A percentile compares a stretch with the other conserved stretches of the same genome.
phyloP scores from a whole-genome alignment of 805 yeast species.

The Candida adriatica region DNA sequence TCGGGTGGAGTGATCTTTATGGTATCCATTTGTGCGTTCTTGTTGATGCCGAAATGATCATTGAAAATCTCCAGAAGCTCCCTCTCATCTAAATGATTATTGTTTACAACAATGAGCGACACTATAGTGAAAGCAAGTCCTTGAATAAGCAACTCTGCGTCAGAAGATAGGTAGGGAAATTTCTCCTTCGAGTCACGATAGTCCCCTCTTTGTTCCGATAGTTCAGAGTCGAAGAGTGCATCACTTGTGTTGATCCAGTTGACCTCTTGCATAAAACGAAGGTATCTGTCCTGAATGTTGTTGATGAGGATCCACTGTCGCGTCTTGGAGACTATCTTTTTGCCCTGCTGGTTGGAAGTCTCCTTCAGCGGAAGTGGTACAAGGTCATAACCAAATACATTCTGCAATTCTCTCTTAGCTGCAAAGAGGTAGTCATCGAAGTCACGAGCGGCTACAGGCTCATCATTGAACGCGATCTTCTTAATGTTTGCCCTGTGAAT shows the following conservation, averaged over 20 bases:
- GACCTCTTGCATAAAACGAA: slow-evolving; percentile 14
- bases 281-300: slow-evolving; percentile 7
- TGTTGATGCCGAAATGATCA: slow-evolving; percentile 27
- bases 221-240: slow-evolving; percentile 17
- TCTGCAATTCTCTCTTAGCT: slow-evolving; percentile 5
- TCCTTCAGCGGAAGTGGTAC: slow-evolving; percentile 12
- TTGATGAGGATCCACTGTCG: slow-evolving; percentile 17
- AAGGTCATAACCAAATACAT: slow-evolving; percentile 10
- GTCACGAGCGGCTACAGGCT: background rate
- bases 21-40: slow-evolving; percentile 5
- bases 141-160: slow-evolving; percentile 12
- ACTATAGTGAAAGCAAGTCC: slow-evolving; percentile 20
- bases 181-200: slow-evolving; percentile 17
- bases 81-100: slow-evolving; percentile 31
- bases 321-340: slow-evolving; percentile 5
- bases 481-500: slow-evolving; percentile 10
- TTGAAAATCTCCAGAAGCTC: slow-evolving; percentile 34
- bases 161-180: slow-evolving; percentile 13
- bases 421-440: slow-evolving; percentile 5
- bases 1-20: slow-evolving; percentile 16
- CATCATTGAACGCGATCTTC: slow-evolving; percentile 9
- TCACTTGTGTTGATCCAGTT: slow-evolving; percentile 10
- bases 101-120: slow-evolving; percentile 18
- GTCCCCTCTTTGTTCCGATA: slow-evolving; percentile 19
- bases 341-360: slow-evolving; percentile 7